Conservation (phyloP, 257 asterid species). For the Verbascum thapsus region DNA sequence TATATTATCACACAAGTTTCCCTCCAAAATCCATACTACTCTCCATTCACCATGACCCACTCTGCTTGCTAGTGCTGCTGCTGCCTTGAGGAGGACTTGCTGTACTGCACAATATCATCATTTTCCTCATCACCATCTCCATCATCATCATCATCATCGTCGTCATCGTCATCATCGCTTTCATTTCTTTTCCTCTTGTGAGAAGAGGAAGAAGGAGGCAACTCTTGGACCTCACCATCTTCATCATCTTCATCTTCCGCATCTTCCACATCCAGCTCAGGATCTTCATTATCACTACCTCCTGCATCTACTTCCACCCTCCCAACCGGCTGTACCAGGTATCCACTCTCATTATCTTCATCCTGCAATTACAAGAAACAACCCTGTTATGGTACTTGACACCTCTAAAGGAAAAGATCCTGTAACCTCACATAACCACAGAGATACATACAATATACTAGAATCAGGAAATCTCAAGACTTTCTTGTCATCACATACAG, state of each 20-base stretch:
- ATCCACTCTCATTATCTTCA: slow-evolving; percentile 65
- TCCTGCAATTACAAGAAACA: slow-evolving; percentile 52
- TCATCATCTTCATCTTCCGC: slow-evolving; percentile 57
- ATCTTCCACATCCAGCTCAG: slow-evolving; percentile 47
- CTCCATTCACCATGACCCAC: too few relatives aligned
- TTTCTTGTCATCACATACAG: neutral
- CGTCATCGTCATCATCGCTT: slow-evolving; percentile 30
- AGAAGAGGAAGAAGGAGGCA: slow-evolving; percentile 59
- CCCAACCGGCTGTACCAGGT: slow-evolving; percentile 76
- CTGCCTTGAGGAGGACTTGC: slow-evolving; percentile 53
- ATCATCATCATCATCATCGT: slow-evolving; percentile 25
- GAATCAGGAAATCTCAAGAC: neutral
- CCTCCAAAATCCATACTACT: slow-evolving; percentile 57
- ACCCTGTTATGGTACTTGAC: too few relatives aligned
- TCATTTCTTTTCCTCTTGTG: slow-evolving; percentile 63
- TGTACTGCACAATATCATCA: slow-evolving; percentile 35
- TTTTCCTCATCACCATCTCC: slow-evolving; percentile 31
- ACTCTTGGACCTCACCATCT: slow-evolving; percentile 80
- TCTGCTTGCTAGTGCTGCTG: slow-evolving; percentile 48
- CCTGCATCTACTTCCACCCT: slow-evolving; percentile 49
- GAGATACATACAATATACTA: too few relatives aligned
- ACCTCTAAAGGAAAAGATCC: too few relatives aligned
- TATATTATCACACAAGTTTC: slow-evolving; percentile 48
- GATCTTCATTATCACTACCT: slow-evolving; percentile 45
- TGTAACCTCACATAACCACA: too few relatives aligned